A percentile compares a stretch with the other conserved stretches of the same genome.
Evolutionary conservation across 2,329 filamentous ascomycete genomes (phyloP).

Genomic region (Cytospora schulzeri): DNA sequence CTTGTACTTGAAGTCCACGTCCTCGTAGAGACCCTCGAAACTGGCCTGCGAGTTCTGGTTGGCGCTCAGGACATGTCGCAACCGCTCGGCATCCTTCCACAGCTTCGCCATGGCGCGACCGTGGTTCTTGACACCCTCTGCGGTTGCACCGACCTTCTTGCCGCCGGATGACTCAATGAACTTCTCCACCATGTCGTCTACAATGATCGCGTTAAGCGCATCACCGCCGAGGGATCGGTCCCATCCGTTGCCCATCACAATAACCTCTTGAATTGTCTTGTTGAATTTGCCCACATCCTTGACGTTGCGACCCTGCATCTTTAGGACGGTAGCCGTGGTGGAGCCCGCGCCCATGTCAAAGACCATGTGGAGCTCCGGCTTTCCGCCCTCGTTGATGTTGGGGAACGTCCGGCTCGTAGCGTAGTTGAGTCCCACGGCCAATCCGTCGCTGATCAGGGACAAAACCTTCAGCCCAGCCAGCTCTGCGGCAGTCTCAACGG

Average conservation of each 20-base stretch:
- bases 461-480: slow-evolving; percentile 87
- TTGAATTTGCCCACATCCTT: slow-evolving; percentile 94
- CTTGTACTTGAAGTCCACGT: slow-evolving; percentile 93
- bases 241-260: slow-evolving; percentile 84
- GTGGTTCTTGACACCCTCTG: slow-evolving; percentile 68
- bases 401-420: slow-evolving; percentile 90
- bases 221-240: slow-evolving; percentile 90
- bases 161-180: slow-evolving; percentile 72
- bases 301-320: slow-evolving; percentile 84
- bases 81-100: slow-evolving; percentile 86
- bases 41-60: slow-evolving; percentile 79
- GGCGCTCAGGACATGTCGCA: slow-evolving; percentile 89
- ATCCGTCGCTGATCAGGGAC: slow-evolving; percentile 81
- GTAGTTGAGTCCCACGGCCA: slow-evolving; percentile 94
- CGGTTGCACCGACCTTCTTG: slow-evolving; percentile 64
- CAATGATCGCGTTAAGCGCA: slow-evolving; percentile 80
- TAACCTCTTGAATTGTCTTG: slow-evolving; percentile 96
- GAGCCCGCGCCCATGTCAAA: slow-evolving; percentile 99
- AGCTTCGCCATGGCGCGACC: slow-evolving; percentile 86
- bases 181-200: slow-evolving; percentile 83
- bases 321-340: slow-evolving; percentile 84
- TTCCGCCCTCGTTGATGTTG: slow-evolving; percentile 76
- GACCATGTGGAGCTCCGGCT: slow-evolving; percentile 88
- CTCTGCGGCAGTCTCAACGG: slow-evolving; percentile 80
- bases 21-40: slow-evolving; percentile 89